Evolutionary conservation across 306 rosid genomes (phyloP).

Genomic region (Cercis canadensis): DNA sequence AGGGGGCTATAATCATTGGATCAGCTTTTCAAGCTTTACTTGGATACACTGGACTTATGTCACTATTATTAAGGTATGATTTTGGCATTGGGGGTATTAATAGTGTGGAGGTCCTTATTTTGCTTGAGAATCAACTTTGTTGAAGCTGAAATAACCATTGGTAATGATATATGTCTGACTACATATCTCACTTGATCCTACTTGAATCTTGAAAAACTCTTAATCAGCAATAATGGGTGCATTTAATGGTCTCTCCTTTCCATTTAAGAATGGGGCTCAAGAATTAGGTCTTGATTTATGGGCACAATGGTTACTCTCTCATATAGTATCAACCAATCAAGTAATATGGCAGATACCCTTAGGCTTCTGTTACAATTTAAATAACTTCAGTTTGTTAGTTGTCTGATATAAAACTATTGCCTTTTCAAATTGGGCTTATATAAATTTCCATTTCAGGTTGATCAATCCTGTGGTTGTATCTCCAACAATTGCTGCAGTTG

Average conservation of each 20-base stretch:
- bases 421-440: neutral
- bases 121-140: constrained; percentile 5
- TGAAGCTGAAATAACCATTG: no score
- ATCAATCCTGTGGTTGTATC: constrained; percentile 97
- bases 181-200: neutral
- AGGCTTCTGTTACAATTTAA: no score
- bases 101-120: neutral
- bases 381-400: constrained; percentile 3
- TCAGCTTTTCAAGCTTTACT: constrained; percentile 90
- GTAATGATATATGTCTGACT: no score
- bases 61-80: constrained; percentile 77
- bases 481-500: constrained; percentile 99
- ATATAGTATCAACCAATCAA: constrained; percentile 4
- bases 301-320: constrained; percentile 5
- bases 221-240: neutral
- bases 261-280: neutral
- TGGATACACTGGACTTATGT: constrained; percentile 96
- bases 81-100: constrained; percentile 5
- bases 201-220: neutral
- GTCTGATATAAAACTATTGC: constrained; percentile 1
- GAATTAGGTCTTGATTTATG: constrained; percentile 1
- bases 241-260: neutral
- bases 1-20: constrained; percentile 91
- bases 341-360: no score
- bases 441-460: constrained; percentile 63